These are phyloP conservation scores for Cyberlindnera suaveolens DNA, from an alignment of 805 yeast genomes.

Conservation along the genomic window DNA sequence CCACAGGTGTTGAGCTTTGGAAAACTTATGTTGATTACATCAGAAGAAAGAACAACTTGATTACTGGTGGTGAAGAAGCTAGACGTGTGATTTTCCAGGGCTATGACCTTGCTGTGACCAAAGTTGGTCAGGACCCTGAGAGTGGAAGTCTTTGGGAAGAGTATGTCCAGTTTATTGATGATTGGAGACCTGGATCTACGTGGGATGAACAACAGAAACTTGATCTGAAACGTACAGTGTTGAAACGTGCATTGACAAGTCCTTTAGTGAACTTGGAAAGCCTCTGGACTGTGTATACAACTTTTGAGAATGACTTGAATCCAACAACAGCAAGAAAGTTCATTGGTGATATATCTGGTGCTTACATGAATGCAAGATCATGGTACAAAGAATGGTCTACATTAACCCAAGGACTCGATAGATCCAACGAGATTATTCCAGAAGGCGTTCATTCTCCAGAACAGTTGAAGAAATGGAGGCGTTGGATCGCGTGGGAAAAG, in stretches of 20 bases:
- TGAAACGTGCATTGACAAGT: constrained; percentile 60
- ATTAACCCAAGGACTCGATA: constrained; percentile 42
- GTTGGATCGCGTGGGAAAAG: constrained; percentile 79
- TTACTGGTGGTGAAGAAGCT: constrained; percentile 80
- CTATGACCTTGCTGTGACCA: constrained; percentile 71
- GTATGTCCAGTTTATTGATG: constrained; percentile 69
- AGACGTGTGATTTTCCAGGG: constrained; percentile 71
- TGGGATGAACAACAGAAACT: constrained; percentile 83
- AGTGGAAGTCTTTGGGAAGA: constrained; percentile 75
- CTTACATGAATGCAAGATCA: constrained; percentile 82
- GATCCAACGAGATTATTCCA: constrained; percentile 30
- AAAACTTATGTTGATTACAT: constrained; percentile 72
- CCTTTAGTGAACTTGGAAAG: constrained; percentile 73
- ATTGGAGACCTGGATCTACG: constrained; percentile 70
- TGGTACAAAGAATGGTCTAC: constrained; percentile 65
- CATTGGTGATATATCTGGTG: constrained; percentile 74
- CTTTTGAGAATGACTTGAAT: constrained; percentile 76
- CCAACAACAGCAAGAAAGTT: constrained; percentile 76
- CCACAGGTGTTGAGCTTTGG: constrained; percentile 67
- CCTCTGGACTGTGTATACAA: constrained; percentile 74
- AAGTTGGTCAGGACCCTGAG: constrained; percentile 73
- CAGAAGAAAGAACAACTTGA: constrained; percentile 56
- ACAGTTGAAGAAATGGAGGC: constrained; percentile 53
- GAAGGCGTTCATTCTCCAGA: constrained; percentile 20
- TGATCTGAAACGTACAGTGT: constrained; percentile 69